These are phyloP conservation scores for Groenewaldozyma tartarivorans DNA, from an alignment of 805 yeast genomes.

Conservation along the genomic window DNA sequence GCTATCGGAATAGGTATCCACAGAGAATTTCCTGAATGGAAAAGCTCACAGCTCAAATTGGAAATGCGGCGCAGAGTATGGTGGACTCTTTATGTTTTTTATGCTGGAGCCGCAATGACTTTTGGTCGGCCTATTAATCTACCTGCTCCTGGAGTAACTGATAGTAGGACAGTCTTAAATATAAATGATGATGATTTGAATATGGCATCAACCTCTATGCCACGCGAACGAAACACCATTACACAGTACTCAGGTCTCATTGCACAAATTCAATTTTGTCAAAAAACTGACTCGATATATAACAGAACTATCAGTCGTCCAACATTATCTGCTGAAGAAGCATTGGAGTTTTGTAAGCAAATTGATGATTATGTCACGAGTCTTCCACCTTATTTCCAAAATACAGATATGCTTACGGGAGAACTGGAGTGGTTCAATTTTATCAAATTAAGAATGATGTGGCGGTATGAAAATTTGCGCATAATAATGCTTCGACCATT, in stretches of 20 bases:
- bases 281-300: slow-evolving; percentile 40
- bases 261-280: slow-evolving; percentile 43
- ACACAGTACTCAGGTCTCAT: slow-evolving; percentile 52
- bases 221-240: slow-evolving; percentile 27
- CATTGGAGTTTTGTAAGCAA: slow-evolving; percentile 37
- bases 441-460: slow-evolving; percentile 42
- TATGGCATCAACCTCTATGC: slow-evolving; percentile 18
- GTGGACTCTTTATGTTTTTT: slow-evolving; percentile 61
- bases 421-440: slow-evolving; percentile 32
- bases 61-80: slow-evolving; percentile 54
- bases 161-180: slow-evolving; percentile 42
- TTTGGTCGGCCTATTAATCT: slow-evolving; percentile 56
- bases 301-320: slow-evolving; percentile 39
- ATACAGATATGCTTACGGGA: slow-evolving; percentile 19
- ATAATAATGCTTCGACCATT: slow-evolving; percentile 47
- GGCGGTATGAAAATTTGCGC: slow-evolving; percentile 52
- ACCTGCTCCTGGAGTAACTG: slow-evolving; percentile 39
- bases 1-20: slow-evolving; percentile 57
- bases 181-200: slow-evolving; percentile 37
- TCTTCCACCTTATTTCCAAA: slow-evolving; percentile 41
- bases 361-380: slow-evolving; percentile 33
- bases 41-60: slow-evolving; percentile 33
- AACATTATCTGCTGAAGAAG: slow-evolving; percentile 40
- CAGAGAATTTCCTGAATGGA: slow-evolving; percentile 40
- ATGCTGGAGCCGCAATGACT: slow-evolving; percentile 53